These are phyloP conservation scores for Suillus luteus DNA, from an alignment of 768 basidiomycete genomes.

Conservation along the genomic window DNA sequence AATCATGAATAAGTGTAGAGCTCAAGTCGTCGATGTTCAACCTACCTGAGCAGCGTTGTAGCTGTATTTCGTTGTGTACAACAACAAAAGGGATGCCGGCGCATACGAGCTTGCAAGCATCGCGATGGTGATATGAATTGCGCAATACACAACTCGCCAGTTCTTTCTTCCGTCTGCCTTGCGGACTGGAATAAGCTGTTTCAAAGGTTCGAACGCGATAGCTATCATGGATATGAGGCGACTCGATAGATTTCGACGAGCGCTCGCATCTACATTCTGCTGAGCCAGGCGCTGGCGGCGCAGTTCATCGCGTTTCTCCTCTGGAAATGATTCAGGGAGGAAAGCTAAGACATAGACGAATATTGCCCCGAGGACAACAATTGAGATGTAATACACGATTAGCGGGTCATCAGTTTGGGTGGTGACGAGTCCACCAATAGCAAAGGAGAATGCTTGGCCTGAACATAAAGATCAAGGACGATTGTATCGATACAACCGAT, in stretches of 20 bases:
- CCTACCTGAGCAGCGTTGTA: conserved; percentile 32
- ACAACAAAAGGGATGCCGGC: conserved; percentile 21
- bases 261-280: background rate
- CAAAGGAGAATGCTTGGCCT: conserved; percentile 32
- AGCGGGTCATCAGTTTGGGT: conserved; percentile 25
- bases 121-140: conserved; percentile 28
- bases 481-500: background rate
- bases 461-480: background rate
- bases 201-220: conserved; percentile 27
- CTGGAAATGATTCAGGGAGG: conserved; percentile 35
- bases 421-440: conserved; percentile 33
- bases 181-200: conserved; percentile 23
- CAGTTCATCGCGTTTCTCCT: conserved; percentile 25
- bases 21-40: background rate
- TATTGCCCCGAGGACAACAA: conserved; percentile 15
- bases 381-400: conserved; percentile 25
- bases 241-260: background rate
- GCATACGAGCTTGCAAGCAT: conserved; percentile 20
- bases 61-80: conserved; percentile 28
- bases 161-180: conserved; percentile 23
- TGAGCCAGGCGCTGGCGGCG: conserved; percentile 12
- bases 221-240: conserved; percentile 6
- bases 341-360: conserved; percentile 27
- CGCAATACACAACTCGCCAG: conserved; percentile 35
- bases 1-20: background rate